These are phyloP conservation scores for Ophiosphaerella herpotricha DNA, from an alignment of 2,329 filamentous ascomycete genomes.

Conservation along the genomic window DNA sequence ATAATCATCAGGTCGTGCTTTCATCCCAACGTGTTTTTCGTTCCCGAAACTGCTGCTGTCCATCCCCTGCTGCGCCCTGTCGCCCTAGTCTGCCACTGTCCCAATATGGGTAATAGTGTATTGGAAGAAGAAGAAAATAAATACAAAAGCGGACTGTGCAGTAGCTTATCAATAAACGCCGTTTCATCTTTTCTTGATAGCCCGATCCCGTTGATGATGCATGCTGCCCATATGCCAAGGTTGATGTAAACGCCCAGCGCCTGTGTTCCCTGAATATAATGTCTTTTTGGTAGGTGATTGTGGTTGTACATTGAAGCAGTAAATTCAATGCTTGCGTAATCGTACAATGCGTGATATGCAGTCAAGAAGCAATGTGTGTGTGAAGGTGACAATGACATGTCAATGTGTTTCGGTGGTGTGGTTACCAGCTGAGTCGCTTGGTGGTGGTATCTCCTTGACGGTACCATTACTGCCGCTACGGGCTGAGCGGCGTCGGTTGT, in stretches of 20 bases:
- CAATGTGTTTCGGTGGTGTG: slow-evolving; percentile 10
- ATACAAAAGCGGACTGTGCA: neutral
- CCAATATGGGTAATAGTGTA: neutral
- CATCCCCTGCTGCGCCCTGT: too few relatives aligned
- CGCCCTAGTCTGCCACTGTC: too few relatives aligned
- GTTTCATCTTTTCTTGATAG: slow-evolving; percentile 1
- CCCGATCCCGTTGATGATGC: slow-evolving; percentile 1
- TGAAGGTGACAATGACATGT: slow-evolving; percentile 13
- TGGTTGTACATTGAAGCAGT: slow-evolving; percentile 18
- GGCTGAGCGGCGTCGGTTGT: slow-evolving; percentile 45
- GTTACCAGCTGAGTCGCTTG: slow-evolving; percentile 16
- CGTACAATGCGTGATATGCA: slow-evolving; percentile 18
- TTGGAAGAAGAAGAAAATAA: neutral
- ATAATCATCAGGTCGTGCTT: too few relatives aligned
- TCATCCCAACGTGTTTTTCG: too few relatives aligned
- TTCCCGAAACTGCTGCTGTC: too few relatives aligned
- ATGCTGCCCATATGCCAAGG: neutral
- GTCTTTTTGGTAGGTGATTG: neutral
- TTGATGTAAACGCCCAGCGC: slow-evolving; percentile 4
- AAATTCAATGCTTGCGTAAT: slow-evolving; percentile 20
- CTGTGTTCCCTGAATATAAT: neutral
- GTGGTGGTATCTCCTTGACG: slow-evolving; percentile 52
- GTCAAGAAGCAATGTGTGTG: slow-evolving; percentile 10
- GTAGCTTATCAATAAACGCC: neutral
- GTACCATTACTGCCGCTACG: slow-evolving; percentile 57